A percentile compares a stretch with the other conserved stretches of the same genome.
Conservation (phyloP, 2,329 filamentous ascomycete species). For the Aureobasidium sp. region DNA sequence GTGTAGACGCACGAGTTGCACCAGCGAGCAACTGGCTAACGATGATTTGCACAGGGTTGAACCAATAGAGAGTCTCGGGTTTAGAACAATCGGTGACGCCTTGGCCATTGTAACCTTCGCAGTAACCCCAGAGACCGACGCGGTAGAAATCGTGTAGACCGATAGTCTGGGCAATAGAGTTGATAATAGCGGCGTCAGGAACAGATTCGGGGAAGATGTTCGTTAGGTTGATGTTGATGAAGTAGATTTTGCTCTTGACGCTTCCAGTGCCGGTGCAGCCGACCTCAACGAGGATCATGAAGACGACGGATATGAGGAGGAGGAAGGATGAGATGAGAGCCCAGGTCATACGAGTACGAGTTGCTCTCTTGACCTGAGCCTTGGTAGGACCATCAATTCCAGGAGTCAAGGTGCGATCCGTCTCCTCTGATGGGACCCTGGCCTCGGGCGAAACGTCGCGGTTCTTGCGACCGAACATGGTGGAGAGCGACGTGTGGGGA, state of each 20-base stretch:
- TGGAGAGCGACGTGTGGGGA: neutral
- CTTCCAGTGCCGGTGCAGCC: slow-evolving; percentile 57
- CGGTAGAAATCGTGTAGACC: slow-evolving; percentile 93
- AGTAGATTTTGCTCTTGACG: slow-evolving; percentile 64
- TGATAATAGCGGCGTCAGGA: slow-evolving; percentile 67
- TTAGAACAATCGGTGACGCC: slow-evolving; percentile 69
- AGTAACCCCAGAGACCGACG: slow-evolving; percentile 86
- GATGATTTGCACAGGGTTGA: slow-evolving; percentile 79
- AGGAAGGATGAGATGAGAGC: slow-evolving; percentile 57
- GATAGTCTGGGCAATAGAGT: slow-evolving; percentile 76
- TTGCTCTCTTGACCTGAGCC: slow-evolving; percentile 38
- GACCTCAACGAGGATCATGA: slow-evolving; percentile 72
- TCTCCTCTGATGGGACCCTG: slow-evolving; percentile 13
- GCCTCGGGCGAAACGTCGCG: slow-evolving; percentile 11
- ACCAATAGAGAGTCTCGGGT: slow-evolving; percentile 70
- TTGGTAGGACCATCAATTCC: slow-evolving; percentile 23
- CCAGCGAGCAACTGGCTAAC: slow-evolving; percentile 71
- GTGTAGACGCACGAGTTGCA: slow-evolving; percentile 54
- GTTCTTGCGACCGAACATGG: slow-evolving; percentile 26
- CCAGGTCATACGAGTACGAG: slow-evolving; percentile 49
- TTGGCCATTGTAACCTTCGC: slow-evolving; percentile 70
- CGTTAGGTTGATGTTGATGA: slow-evolving; percentile 75
- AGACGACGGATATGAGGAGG: slow-evolving; percentile 67
- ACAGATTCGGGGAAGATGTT: slow-evolving; percentile 69
- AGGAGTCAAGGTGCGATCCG: slow-evolving; percentile 21